Percentiles rank a stretch among this genome's conserved stretches.
These are phyloP conservation scores for Rosa chinensis DNA, from an alignment of 306 rosid species.

Conservation along the genomic window DNA sequence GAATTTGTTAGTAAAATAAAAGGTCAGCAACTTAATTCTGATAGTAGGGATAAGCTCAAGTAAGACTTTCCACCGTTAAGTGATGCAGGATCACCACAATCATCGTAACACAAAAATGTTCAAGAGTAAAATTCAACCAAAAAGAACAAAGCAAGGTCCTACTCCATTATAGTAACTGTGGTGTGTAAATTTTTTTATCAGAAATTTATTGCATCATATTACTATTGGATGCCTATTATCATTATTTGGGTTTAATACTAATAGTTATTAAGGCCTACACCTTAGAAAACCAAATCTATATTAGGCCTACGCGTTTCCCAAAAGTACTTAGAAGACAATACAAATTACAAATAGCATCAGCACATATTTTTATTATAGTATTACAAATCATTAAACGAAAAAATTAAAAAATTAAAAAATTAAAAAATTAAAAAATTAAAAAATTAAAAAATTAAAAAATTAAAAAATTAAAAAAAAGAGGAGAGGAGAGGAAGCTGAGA, in stretches of 20 bases:
- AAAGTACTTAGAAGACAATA: not conserved
- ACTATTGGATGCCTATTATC: not conserved
- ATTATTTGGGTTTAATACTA: not conserved
- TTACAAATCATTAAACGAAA: not conserved
- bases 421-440: too few relatives aligned
- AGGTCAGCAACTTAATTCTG: not conserved
- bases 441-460: too few relatives aligned
- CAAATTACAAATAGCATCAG: not conserved
- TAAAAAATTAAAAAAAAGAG: not conserved
- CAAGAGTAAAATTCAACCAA: not conserved
- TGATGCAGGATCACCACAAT: not conserved
- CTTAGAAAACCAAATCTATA: not conserved
- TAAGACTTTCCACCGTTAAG: not conserved
- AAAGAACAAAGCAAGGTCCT: not conserved
- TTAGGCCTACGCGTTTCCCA: not conserved
- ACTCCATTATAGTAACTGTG: not conserved
- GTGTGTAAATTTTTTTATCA: not conserved
- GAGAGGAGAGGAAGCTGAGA: not conserved
- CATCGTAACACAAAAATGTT: not conserved
- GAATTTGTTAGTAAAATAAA: not conserved
- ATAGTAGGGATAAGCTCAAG: not conserved
- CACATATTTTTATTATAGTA: not conserved
- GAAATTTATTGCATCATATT: not conserved
- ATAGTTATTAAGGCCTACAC: not conserved
- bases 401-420: too few relatives aligned